Base-by-base conservation (phyloP, 306 rosid genomes). In the Quercus mongolica region DNA sequence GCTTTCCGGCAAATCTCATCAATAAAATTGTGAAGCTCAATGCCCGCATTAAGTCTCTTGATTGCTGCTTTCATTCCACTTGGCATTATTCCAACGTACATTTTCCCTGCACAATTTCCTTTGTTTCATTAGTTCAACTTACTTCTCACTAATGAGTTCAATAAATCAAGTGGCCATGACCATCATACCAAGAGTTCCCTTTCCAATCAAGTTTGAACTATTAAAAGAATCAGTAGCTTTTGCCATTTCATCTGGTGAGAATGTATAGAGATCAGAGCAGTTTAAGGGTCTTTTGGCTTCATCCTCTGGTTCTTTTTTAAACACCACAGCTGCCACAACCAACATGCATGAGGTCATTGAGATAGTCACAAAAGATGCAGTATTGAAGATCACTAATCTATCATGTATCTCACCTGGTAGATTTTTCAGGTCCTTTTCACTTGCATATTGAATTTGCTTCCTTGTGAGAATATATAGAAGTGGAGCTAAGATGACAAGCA, bases 161-260 rank as follows among this genome's bases (percentile, higher is more conserved):
- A 64, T 15, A 64, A 28, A 30, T 64, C 19, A 28, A 28, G n/a
- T 14, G 41, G n/a, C 15, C 46, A 30, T 30, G 44, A 5, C 30
- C 65, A 59, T 59, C 44, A 64, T 64, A 64, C 71, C 71, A 64
- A 64, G 71, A 64, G 46, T 64, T 64, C 44, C 71, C 44, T 64
- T 46, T 64, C 41, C 38, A 64, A 64, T 64, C 71, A 64, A 26
- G 46, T 28, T 26, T 26, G 71, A 64, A 13, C 2, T 64, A 64
- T 13, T 35, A 28, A 64, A 26, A 13, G n/a, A 26, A 64, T 26
- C 17, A 35, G 70, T 64, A 25, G 44, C 70, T 64, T 11, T 64
- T 19, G 18, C 5, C 33, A 61, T 61, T 61, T 65, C 71, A 65
- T 65, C 23, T 1, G 30, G 71, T 6, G 71, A 65, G 71, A 65